phyloP scores from a whole-genome alignment of 441 rosid genomes.

The Populus hybrid region DNA sequence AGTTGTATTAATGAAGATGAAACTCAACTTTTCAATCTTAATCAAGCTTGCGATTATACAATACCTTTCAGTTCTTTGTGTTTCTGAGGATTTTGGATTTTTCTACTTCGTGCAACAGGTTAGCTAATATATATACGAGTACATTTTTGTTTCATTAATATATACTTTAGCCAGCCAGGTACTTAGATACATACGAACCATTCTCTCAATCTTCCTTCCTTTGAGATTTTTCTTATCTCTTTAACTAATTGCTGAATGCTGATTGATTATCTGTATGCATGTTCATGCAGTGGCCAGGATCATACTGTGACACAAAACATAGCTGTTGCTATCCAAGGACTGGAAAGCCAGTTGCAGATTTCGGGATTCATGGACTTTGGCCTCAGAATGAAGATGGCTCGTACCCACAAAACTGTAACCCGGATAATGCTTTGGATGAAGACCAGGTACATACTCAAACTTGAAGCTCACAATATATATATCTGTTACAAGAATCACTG shows the following conservation, averaged over 20 bases:
- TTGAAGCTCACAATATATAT: background rate
- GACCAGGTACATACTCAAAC: slow-evolving; percentile 42
- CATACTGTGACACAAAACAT: slow-evolving; percentile 66
- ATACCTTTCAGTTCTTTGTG: background rate
- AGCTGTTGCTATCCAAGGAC: slow-evolving; percentile 80
- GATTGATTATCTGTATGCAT: background rate
- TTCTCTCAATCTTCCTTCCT: background rate
- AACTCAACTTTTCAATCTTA: no score
- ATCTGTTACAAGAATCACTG: background rate
- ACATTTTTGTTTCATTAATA: background rate
- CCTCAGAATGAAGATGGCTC: slow-evolving; percentile 74
- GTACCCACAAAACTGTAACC: slow-evolving; percentile 74
- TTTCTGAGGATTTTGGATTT: background rate
- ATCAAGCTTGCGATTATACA: no score
- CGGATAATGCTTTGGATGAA: slow-evolving; percentile 44
- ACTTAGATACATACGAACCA: background rate
- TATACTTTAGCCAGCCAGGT: background rate
- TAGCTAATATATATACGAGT: background rate
- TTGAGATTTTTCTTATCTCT: background rate
- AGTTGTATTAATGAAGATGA: background rate
- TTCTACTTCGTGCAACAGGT: slow-evolving; percentile 21
- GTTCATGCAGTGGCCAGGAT: slow-evolving; percentile 77
- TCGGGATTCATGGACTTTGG: slow-evolving; percentile 92
- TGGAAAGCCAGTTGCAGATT: slow-evolving; percentile 84
- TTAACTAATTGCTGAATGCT: background rate